Evolutionary conservation across 169 alveolate species (phyloP).

Genomic region (Theileria luwenshuni): DNA sequence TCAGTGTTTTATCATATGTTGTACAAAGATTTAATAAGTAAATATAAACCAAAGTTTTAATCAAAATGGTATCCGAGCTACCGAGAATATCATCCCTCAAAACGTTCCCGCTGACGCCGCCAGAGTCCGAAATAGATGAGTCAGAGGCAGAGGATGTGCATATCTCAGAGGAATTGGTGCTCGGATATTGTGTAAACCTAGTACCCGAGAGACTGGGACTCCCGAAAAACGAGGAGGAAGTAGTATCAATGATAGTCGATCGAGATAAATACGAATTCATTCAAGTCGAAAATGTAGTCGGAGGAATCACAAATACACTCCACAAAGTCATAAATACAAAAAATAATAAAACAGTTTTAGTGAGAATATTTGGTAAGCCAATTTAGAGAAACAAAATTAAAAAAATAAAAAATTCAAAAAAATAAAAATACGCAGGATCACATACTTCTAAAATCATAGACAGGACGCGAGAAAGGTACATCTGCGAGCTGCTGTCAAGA

Average conservation of each 20-base stretch:
- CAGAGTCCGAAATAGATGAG: background rate
- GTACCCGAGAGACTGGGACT: conserved; percentile 41
- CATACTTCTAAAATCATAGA: conserved; percentile 71
- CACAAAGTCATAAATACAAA: conserved; percentile 65
- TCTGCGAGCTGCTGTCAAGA: conserved; percentile 56
- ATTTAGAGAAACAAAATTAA: background rate
- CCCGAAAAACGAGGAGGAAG: background rate
- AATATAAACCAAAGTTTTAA: no score
- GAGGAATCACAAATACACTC: conserved; percentile 75
- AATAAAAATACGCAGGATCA: no score
- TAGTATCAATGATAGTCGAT: no score
- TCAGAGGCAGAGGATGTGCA: background rate
- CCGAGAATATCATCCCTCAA: background rate
- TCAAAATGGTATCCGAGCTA: background rate
- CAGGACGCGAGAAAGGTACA: conserved; percentile 69
- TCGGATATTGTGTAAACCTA: conserved; percentile 32
- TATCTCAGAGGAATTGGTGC: conserved; percentile 7
- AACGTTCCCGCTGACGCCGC: background rate
- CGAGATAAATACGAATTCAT: conserved; percentile 8
- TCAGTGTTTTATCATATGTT: no score
- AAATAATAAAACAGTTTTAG: conserved; percentile 49
- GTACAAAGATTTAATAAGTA: no score
- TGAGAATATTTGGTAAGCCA: conserved; percentile 69
- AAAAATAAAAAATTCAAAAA: background rate
- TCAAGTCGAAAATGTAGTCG: conserved; percentile 33